These are phyloP conservation scores for Paracoccidioides lutzii DNA, from an alignment of 2,329 filamentous ascomycete species.

Conservation along the genomic window DNA sequence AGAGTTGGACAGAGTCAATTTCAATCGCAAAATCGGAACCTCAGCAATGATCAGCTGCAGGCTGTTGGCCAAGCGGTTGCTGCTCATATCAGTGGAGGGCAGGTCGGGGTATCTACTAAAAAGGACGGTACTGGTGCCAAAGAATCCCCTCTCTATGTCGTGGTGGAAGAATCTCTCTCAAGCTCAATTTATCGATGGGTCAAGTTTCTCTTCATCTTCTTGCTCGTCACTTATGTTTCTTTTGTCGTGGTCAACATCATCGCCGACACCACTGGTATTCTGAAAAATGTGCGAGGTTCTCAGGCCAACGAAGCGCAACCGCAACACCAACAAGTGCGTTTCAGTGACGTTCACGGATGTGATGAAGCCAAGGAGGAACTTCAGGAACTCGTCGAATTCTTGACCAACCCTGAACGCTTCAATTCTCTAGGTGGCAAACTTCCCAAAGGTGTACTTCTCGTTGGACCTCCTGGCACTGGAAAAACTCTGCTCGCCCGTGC, in stretches of 20 bases:
- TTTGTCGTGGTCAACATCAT: conserved; percentile 68
- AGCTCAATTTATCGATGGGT: conserved; percentile 78
- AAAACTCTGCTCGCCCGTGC: conserved; percentile 93
- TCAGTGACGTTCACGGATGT: conserved; percentile 89
- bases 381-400: conserved; percentile 89
- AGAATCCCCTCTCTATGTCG: conserved; percentile 80
- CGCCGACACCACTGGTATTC: conserved; percentile 64
- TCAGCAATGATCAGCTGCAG: conserved; percentile 54
- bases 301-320: conserved; percentile 77
- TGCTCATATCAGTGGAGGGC: conserved; percentile 55
- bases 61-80: conserved; percentile 72
- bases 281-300: conserved; percentile 63
- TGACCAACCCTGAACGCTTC: conserved; percentile 87
- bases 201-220: conserved; percentile 71
- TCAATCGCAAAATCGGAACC: conserved; percentile 19
- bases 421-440: conserved; percentile 89
- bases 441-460: conserved; percentile 88
- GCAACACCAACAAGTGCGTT: conserved; percentile 81
- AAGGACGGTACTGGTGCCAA: conserved; percentile 55
- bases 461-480: conserved; percentile 91
- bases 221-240: conserved; percentile 63
- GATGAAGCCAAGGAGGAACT: conserved; percentile 98
- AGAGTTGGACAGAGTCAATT: conserved; percentile 11
- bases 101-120: conserved; percentile 40
- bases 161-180: conserved; percentile 80